phyloP scores from a whole-genome alignment of 176 grass and related monocot genomes.

The Hsuehochloa calcarea region DNA sequence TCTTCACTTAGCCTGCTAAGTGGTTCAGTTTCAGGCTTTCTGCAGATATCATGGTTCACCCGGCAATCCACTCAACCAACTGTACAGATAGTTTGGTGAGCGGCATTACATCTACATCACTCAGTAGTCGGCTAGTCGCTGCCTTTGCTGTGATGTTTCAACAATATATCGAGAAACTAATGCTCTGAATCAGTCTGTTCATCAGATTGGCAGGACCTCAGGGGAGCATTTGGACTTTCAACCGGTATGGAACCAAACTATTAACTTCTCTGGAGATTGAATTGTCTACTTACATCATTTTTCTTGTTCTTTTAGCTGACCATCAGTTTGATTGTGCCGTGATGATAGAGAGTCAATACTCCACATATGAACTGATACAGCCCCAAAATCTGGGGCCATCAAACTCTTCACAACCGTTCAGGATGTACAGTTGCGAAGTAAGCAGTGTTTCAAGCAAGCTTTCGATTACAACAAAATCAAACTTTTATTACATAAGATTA shows the following conservation, averaged over 20 bases:
- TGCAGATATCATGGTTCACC: conserved; percentile 26
- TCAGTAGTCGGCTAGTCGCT: neutral
- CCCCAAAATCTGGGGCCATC: too few species aligned
- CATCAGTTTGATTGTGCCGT: neutral
- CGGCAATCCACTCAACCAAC: neutral
- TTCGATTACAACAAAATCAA: too few species aligned
- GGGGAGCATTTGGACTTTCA: neutral
- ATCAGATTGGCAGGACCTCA: neutral
- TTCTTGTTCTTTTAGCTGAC: neutral
- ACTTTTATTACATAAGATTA: too few species aligned
- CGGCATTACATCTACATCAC: neutral
- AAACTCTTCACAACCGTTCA: too few species aligned
- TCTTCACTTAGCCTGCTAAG: conserved; percentile 5
- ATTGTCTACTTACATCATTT: neutral
- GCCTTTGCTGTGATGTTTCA: conserved; percentile 14
- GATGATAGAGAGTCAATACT: neutral
- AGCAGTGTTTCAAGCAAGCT: too few species aligned
- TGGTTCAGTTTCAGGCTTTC: conserved; percentile 5
- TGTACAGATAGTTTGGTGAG: conserved; percentile 8
- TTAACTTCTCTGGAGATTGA: neutral
- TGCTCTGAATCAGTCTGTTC: conserved; percentile 11
- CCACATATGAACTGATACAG: neutral
- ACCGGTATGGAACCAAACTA: neutral
- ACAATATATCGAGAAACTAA: neutral
- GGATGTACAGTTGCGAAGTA: too few species aligned